Percentiles rank a stretch among this genome's conserved stretches.
phyloP scores from a whole-genome alignment of 2,329 filamentous ascomycete genomes.

The Rhytidhysteron rufulum region DNA sequence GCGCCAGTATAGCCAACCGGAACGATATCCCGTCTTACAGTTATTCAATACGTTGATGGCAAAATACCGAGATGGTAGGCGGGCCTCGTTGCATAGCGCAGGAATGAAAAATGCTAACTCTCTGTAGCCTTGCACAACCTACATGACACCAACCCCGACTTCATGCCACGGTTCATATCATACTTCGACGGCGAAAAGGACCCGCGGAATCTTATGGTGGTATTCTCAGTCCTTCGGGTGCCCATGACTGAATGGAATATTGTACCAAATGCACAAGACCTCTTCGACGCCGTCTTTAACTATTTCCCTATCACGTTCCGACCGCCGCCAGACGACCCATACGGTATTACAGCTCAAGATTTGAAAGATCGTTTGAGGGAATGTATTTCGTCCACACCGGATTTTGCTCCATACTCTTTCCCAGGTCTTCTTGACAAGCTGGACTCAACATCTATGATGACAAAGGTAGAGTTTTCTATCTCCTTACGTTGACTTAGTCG shows the following conservation, averaged over 20 bases:
- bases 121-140: constrained; percentile 41
- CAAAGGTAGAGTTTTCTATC: constrained; percentile 48
- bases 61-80: constrained; percentile 55
- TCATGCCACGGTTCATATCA: constrained; percentile 58
- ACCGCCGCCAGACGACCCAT: constrained; percentile 65
- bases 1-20: constrained; percentile 57
- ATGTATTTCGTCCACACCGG: constrained; percentile 59
- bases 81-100: neutral
- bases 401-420: constrained; percentile 64
- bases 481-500: neutral
- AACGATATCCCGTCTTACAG: constrained; percentile 59
- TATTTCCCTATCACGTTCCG: constrained; percentile 71
- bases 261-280: constrained; percentile 52
- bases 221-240: constrained; percentile 64
- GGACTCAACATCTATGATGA: constrained; percentile 65
- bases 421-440: constrained; percentile 66
- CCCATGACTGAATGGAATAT: constrained; percentile 67
- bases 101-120: constrained; percentile 8
- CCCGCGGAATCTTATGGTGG: constrained; percentile 65
- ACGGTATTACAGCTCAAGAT: constrained; percentile 66
- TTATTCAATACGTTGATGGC: constrained; percentile 60
- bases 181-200: constrained; percentile 68
- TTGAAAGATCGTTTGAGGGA: constrained; percentile 61
- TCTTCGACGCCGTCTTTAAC: constrained; percentile 68
- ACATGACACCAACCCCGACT: constrained; percentile 49